Conservation (phyloP, 2,329 filamentous ascomycete species). For the Stagonosporopsis rhizophila region DNA sequence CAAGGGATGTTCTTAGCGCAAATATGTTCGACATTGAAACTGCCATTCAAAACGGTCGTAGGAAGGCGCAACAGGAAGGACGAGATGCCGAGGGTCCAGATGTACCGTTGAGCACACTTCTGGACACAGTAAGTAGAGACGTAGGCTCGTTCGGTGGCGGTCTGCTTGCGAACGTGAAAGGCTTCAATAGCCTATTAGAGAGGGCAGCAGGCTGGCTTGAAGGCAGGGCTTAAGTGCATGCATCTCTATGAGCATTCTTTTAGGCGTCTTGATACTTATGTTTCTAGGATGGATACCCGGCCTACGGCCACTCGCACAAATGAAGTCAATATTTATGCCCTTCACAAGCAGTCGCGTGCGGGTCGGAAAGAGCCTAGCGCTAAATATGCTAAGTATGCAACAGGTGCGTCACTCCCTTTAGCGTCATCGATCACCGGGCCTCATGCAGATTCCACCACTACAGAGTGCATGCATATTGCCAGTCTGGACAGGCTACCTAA, state of each 20-base stretch:
- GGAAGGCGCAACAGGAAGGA: slow-evolving; percentile 38
- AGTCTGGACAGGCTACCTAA: neutral
- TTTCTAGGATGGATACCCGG: slow-evolving; percentile 15
- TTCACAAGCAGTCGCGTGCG: slow-evolving; percentile 5
- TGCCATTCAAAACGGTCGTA: slow-evolving; percentile 45
- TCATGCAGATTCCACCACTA: neutral
- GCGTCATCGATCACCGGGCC: slow-evolving; percentile 13
- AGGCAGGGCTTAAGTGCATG: slow-evolving; percentile 32
- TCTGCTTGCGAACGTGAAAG: slow-evolving; percentile 37
- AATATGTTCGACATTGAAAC: slow-evolving; percentile 47
- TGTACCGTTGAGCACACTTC: slow-evolving; percentile 41
- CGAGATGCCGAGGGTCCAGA: slow-evolving; percentile 45
- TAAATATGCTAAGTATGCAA: slow-evolving; percentile 3
- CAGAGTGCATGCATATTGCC: neutral
- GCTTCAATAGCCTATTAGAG: slow-evolving; percentile 46
- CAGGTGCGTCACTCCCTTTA: slow-evolving; percentile 15
- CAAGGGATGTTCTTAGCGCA: slow-evolving; percentile 36
- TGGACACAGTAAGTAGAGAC: slow-evolving; percentile 37
- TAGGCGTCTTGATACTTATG: slow-evolving; percentile 4
- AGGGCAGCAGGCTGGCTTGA: slow-evolving; percentile 47
- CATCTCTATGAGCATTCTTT: slow-evolving; percentile 4
- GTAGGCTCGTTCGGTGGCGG: slow-evolving; percentile 44
- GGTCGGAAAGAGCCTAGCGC: slow-evolving; percentile 11
- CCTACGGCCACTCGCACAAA: slow-evolving; percentile 8
- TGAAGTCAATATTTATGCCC: neutral